Evolutionary conservation across 495 filamentous ascomycete species (phyloP).

Genomic region (Neurospora sublineolata): DNA sequence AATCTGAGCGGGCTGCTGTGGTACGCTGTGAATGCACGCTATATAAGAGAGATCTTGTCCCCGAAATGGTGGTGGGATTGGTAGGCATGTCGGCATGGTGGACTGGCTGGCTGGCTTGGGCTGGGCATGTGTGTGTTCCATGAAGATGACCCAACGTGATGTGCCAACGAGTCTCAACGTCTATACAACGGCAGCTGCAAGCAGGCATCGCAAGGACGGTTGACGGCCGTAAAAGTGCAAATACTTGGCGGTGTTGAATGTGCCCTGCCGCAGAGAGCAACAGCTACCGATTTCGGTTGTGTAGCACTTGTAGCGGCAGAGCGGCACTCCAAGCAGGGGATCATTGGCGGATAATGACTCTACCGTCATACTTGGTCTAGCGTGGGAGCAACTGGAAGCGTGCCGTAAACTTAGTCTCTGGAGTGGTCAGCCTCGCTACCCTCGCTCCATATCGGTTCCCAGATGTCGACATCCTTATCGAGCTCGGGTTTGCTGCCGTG

Average conservation of each 20-base stretch:
- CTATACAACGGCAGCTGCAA: neutral
- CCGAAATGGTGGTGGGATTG: constrained; percentile 1
- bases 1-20: constrained; percentile 14
- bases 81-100: neutral
- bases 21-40: constrained; percentile 9
- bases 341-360: neutral
- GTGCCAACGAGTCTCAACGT: neutral
- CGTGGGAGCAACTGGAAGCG: neutral
- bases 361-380: neutral
- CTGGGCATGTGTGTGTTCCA: neutral
- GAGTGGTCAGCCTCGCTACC: neutral
- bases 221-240: neutral
- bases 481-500: neutral
- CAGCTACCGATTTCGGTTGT: too few relatives aligned
- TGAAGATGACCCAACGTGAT: constrained; percentile 2
- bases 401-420: too few relatives aligned
- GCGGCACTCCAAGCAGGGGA: neutral
- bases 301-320: neutral
- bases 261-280: neutral
- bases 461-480: neutral
- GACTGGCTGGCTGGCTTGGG: neutral
- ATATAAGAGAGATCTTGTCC: constrained; percentile 8
- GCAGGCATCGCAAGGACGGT: neutral
- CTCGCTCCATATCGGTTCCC: neutral
- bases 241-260: neutral